Percentiles rank a stretch among this genome's conserved stretches.
phyloP scores from a whole-genome alignment of 129 eudicot species.

The Solidago caesia region DNA sequence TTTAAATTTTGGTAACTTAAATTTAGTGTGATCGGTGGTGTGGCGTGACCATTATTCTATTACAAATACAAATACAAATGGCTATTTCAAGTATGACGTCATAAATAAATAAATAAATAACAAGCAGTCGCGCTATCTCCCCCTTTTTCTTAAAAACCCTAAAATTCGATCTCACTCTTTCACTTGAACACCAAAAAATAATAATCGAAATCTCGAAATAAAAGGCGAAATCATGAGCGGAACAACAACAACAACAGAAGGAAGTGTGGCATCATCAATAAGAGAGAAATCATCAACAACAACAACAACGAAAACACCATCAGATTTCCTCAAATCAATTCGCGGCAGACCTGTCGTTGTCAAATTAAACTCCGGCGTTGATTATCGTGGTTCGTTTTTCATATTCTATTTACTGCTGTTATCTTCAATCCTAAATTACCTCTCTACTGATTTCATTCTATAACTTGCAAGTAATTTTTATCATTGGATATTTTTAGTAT shows the following conservation, averaged over 20 bases:
- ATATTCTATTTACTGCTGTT: not conserved
- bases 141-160: slow-evolving; percentile 32
- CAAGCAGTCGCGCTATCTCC: not conserved
- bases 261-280: slow-evolving; percentile 21
- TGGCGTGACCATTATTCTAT: too few species aligned
- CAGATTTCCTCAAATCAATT: slow-evolving; percentile 88
- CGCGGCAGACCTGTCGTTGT: slow-evolving; percentile 96
- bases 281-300: slow-evolving; percentile 49
- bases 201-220: not conserved
- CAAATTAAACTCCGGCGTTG: slow-evolving; percentile 87
- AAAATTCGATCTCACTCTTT: not conserved
- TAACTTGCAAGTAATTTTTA: too few species aligned
- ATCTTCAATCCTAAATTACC: too few species aligned
- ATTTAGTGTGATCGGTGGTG: too few species aligned
- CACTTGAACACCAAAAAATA: not conserved
- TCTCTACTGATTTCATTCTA: too few species aligned
- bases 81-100: not conserved
- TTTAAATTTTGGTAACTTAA: too few species aligned
- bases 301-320: slow-evolving; percentile 70
- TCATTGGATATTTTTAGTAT: too few species aligned
- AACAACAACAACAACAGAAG: slow-evolving; percentile 18
- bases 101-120: not conserved
- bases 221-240: slow-evolving; percentile 53
- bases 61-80: too few species aligned
- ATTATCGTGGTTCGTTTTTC: slow-evolving; percentile 60